Percentiles rank a stretch among this genome's conserved stretches.
Evolutionary conservation across 345 rosid genomes (phyloP).

Genomic region (Melaleuca quinquenervia): DNA sequence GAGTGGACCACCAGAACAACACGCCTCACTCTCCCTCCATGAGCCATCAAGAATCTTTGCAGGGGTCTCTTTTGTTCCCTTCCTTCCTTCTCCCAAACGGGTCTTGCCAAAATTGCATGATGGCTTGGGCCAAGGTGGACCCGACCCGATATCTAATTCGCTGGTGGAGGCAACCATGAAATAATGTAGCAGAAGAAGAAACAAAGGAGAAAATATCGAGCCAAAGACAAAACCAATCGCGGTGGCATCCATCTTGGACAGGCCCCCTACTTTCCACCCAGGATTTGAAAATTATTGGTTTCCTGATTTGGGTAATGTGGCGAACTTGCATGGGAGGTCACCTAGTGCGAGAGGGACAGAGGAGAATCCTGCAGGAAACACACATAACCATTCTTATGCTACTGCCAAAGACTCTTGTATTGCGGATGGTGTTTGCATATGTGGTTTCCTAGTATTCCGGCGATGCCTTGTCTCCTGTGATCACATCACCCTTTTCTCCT

Average conservation of each 20-base stretch:
- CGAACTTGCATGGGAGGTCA: background rate
- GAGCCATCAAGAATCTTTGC: slow-evolving; percentile 34
- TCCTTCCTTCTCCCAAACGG: slow-evolving; percentile 2
- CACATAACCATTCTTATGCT: background rate
- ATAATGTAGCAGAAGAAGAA: background rate
- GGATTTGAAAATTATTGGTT: slow-evolving; percentile 11
- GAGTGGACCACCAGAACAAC: background rate
- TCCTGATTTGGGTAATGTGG: slow-evolving; percentile 17
- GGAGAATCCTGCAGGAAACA: background rate
- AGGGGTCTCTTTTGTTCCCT: slow-evolving; percentile 10
- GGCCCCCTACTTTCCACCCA: background rate
- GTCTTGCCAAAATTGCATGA: background rate
- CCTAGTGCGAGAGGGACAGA: background rate
- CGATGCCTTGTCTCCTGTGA: slow-evolving; percentile 15
- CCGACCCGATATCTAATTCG: background rate
- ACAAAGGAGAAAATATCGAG: background rate
- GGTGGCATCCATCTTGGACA: background rate
- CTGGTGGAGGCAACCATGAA: background rate
- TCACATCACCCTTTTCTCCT: background rate
- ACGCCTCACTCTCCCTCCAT: background rate
- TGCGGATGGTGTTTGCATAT: background rate
- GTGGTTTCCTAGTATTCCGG: slow-evolving; percentile 5
- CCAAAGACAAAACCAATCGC: background rate
- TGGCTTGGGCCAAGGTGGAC: background rate
- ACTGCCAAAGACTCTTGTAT: background rate